Evolutionary conservation across 768 basidiomycete genomes (phyloP), one percentile per base, ranked within the genome.

Genomic region (Boletus pseudopeckii): DNA sequence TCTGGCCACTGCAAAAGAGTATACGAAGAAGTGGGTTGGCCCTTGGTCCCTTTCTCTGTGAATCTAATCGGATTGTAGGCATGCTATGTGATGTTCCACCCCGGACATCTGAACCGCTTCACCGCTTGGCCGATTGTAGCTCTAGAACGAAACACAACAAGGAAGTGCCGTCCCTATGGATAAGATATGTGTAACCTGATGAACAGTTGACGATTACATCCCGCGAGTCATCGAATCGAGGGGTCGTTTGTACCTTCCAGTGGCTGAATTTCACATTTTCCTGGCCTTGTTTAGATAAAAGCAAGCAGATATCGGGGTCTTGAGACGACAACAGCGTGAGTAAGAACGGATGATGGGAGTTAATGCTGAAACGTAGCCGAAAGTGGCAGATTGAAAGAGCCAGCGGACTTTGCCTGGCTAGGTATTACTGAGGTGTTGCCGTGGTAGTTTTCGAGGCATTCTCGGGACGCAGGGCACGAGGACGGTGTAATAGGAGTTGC

Each of bases 1-100:
- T 72, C 66, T 84, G 38, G 74, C 80, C 3, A 87, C 81, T 7
- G 91, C 92, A n/a, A 88, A 79, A 67, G 91, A 93, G 56, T 84
- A 82, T 76, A 90, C 88, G 14, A 92, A 86, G 81, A 92, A 85
- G 92, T 90, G 54, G 64, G 79, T 50, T 17, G 22, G 22, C 28
- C 24, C 33, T 32, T 48, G 41, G 24, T 24, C 42, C 34, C 26
- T 39, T 39, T 34, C 37, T 49, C 26, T 34, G 34, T 24, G 48
- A 15, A 41, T 55, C 48, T 58, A 34, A 63, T 24, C 48, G 30
- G 20, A 26, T n/a, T 41, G 24, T 42, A 68, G 67, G 53, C 32
- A 67, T 39, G 67, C 67, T 0, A 63, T 55, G 56, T 69, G 55
- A 53, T 9, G 28, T 38, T 33, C 33, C 9, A 11, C 32, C 28